Conservation (phyloP, 768 basidiomycete genomes). For the Russula dissimulans region DNA sequence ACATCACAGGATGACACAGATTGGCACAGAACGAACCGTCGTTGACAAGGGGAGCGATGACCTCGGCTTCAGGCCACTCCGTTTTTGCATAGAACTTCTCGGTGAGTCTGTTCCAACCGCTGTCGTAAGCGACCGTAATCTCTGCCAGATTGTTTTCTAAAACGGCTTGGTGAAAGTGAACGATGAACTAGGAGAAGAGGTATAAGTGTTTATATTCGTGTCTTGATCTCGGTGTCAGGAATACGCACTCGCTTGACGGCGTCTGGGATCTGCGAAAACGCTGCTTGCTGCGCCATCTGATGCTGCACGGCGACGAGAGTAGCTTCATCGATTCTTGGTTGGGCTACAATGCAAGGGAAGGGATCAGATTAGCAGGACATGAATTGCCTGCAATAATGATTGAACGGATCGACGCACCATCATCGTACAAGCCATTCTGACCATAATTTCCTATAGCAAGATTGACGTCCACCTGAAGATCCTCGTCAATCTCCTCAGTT, state of each 20-base stretch:
- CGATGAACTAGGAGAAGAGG: slow-evolving; percentile 64
- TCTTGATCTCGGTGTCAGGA: not conserved
- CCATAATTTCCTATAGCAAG: slow-evolving; percentile 61
- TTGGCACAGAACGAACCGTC: slow-evolving; percentile 51
- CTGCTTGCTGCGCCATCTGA: slow-evolving; percentile 75
- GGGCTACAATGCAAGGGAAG: slow-evolving; percentile 24
- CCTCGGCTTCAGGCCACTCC: slow-evolving; percentile 97
- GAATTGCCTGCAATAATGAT: not conserved
- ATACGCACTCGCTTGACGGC: slow-evolving; percentile 73
- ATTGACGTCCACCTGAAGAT: slow-evolving; percentile 56
- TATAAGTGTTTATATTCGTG: not conserved
- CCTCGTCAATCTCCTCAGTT: slow-evolving; percentile 78
- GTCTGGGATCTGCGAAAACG: slow-evolving; percentile 77
- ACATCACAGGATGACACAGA: not conserved
- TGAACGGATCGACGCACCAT: slow-evolving; percentile 33
- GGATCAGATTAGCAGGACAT: not conserved
- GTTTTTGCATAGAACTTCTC: slow-evolving; percentile 91
- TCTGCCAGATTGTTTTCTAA: slow-evolving; percentile 83
- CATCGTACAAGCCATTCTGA: slow-evolving; percentile 59
- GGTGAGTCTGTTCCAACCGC: slow-evolving; percentile 93
- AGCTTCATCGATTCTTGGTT: slow-evolving; percentile 62
- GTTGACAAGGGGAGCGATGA: slow-evolving; percentile 89
- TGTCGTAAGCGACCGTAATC: slow-evolving; percentile 91
- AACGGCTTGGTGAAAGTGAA: slow-evolving; percentile 91
- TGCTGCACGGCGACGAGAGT: slow-evolving; percentile 68